These are phyloP conservation scores for Suillus plorans DNA, from an alignment of 768 basidiomycete genomes.

Conservation along the genomic window DNA sequence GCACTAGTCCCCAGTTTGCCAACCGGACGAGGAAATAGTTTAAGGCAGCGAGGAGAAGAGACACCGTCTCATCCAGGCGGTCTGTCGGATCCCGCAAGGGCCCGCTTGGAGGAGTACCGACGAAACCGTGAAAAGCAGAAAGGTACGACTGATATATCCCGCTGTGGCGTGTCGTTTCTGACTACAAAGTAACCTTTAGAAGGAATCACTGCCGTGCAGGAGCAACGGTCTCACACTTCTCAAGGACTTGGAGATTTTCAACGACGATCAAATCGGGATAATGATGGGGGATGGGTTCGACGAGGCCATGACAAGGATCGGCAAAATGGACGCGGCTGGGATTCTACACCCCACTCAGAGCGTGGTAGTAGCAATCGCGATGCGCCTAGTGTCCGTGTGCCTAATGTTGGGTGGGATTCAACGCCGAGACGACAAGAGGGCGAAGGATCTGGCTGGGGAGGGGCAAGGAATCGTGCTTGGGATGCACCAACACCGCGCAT, in stretches of 20 bases:
- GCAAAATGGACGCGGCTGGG: slow-evolving; percentile 44
- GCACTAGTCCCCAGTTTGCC: slow-evolving; percentile 77
- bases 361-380: slow-evolving; percentile 45
- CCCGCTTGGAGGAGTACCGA: slow-evolving; percentile 75
- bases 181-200: slow-evolving; percentile 39
- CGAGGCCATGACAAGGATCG: slow-evolving; percentile 35
- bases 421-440: slow-evolving; percentile 69
- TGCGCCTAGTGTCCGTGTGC: slow-evolving; percentile 83
- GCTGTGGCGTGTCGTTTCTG: background rate
- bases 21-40: slow-evolving; percentile 48
- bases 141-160: slow-evolving; percentile 38
- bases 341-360: slow-evolving; percentile 62
- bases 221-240: slow-evolving; percentile 54
- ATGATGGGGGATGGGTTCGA: slow-evolving; percentile 50
- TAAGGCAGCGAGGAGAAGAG: slow-evolving; percentile 79
- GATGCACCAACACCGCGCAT: slow-evolving; percentile 82
- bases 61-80: slow-evolving; percentile 95
- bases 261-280: slow-evolving; percentile 81
- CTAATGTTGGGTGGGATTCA: slow-evolving; percentile 93
- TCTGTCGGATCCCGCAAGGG: slow-evolving; percentile 71
- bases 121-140: slow-evolving; percentile 66
- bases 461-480: slow-evolving; percentile 58
- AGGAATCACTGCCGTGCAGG: slow-evolving; percentile 65
- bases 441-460: slow-evolving; percentile 66
- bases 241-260: slow-evolving; percentile 92